Percentiles rank a stretch among this genome's conserved stretches.
Conservation (phyloP, 2,329 filamentous ascomycete genomes). For the Cladophialophora carrionii region DNA sequence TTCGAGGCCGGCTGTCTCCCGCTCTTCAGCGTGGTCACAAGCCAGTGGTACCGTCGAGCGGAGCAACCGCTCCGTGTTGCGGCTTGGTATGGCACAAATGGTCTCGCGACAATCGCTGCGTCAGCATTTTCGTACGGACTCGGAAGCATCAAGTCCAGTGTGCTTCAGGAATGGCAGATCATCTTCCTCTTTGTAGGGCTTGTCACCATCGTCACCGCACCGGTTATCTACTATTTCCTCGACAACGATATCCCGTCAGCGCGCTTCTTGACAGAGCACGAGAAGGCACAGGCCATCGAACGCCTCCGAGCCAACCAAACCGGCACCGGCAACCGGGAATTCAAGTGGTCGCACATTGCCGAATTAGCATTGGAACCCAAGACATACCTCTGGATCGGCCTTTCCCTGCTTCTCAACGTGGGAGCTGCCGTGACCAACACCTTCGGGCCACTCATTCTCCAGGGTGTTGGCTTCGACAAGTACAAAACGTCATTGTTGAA, state of each 20-base stretch:
- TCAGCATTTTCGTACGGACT: conserved; percentile 61
- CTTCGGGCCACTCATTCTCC: conserved; percentile 67
- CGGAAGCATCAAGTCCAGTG: conserved; percentile 55
- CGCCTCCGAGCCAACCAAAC: conserved; percentile 57
- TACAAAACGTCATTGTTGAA: conserved; percentile 64
- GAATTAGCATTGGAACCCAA: conserved; percentile 53
- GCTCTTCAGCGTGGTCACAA: conserved; percentile 51
- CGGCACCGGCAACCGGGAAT: conserved; percentile 51
- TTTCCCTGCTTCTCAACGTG: conserved; percentile 67
- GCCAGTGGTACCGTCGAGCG: conserved; percentile 53
- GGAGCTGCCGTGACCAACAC: conserved; percentile 66
- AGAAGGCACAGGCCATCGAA: conserved; percentile 53
- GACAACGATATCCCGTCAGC: conserved; percentile 62
- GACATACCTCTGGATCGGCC: conserved; percentile 62
- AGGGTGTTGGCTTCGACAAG: conserved; percentile 63
- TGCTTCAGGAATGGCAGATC: conserved; percentile 57
- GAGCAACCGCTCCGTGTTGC: conserved; percentile 67
- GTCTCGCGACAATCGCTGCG: conserved; percentile 61
- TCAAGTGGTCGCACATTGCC: conserved; percentile 51
- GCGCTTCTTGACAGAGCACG: conserved; percentile 53
- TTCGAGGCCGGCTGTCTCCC: conserved; percentile 58
- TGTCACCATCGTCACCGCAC: conserved; percentile 61
- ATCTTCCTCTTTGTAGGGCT: conserved; percentile 67
- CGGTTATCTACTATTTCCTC: conserved; percentile 63
- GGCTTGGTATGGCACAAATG: conserved; percentile 69